Percentiles rank a stretch among this genome's conserved stretches.
These are phyloP conservation scores for Dactylellina sp. DNA, from an alignment of 2,329 filamentous ascomycete species.

Conservation along the genomic window DNA sequence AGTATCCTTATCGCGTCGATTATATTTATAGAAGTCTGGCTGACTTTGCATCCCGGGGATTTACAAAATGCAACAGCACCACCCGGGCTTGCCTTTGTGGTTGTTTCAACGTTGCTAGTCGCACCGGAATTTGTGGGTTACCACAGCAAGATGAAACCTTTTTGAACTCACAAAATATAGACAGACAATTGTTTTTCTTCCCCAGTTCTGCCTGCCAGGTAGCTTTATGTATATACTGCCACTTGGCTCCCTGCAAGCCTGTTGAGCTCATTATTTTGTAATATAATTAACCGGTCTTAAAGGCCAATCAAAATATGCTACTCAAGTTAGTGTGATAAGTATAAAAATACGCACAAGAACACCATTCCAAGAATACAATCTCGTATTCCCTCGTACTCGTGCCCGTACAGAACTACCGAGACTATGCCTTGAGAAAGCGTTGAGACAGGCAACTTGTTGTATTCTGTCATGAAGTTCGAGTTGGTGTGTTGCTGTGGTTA, in stretches of 20 bases:
- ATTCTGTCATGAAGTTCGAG: slow-evolving; percentile 1
- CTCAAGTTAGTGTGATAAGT: too few relatives aligned
- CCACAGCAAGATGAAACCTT: slow-evolving; percentile 8
- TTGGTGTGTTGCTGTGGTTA: slow-evolving; percentile 46
- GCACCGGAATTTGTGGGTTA: slow-evolving; percentile 23
- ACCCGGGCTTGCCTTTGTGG: slow-evolving; percentile 13
- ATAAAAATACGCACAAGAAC: too few relatives aligned
- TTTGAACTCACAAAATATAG: neutral
- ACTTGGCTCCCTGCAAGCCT: too few relatives aligned
- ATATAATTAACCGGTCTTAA: too few relatives aligned
- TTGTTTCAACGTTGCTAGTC: slow-evolving; percentile 1
- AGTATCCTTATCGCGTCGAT: slow-evolving; percentile 7
- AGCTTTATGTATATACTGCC: too few relatives aligned
- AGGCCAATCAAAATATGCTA: too few relatives aligned
- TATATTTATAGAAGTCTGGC: slow-evolving; percentile 30
- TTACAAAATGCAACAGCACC: slow-evolving; percentile 43
- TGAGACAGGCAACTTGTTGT: slow-evolving; percentile 13
- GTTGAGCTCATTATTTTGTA: too few relatives aligned
- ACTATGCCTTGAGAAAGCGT: too few relatives aligned
- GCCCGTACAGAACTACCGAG: too few relatives aligned
- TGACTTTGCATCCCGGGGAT: slow-evolving; percentile 19
- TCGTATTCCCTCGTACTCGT: too few relatives aligned
- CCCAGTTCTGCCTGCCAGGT: too few relatives aligned
- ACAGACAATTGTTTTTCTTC: neutral
- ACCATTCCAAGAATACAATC: too few relatives aligned